Evolutionary conservation across 257 asterid genomes (phyloP).

Genomic region (Paraleonurus japonicus): DNA sequence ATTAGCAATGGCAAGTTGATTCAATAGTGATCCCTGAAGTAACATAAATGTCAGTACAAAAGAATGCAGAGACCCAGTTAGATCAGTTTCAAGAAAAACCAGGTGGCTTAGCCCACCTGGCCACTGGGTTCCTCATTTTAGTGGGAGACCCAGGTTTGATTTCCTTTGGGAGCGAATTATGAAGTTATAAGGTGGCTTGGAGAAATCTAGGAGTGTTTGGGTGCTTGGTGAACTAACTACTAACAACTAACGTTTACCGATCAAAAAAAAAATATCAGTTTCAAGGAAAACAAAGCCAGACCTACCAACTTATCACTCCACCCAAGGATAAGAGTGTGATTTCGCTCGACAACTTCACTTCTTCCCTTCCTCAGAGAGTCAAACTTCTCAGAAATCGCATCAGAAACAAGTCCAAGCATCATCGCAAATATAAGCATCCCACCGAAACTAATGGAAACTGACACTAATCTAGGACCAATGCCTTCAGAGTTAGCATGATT

Average conservation of each 20-base stretch:
- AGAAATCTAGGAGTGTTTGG: too few species aligned
- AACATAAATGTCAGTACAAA: conserved; percentile 10
- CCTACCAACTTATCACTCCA: conserved; percentile 95
- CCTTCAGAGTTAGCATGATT: conserved; percentile 85
- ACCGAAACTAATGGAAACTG: conserved; percentile 78
- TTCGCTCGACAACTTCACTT: conserved; percentile 90
- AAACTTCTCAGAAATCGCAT: conserved; percentile 90
- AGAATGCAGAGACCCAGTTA: neutral
- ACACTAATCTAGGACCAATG: conserved; percentile 68
- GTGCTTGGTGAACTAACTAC: too few species aligned
- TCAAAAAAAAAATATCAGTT: too few species aligned
- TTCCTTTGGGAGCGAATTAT: too few species aligned
- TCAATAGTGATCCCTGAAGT: conserved; percentile 71
- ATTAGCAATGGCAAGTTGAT: conserved; percentile 92
- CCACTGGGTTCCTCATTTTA: too few species aligned
- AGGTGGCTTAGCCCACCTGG: too few species aligned
- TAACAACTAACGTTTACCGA: too few species aligned
- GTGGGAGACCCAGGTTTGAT: too few species aligned
- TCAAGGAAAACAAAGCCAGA: conserved; percentile 16
- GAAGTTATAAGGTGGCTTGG: too few species aligned
- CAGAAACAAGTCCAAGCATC: conserved; percentile 96
- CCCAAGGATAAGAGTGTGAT: conserved; percentile 88
- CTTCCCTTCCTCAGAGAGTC: conserved; percentile 91
- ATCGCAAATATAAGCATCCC: conserved; percentile 97
- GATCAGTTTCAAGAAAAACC: neutral